These are phyloP conservation scores for Oehlia diaphana DNA, from an alignment of 192 early-diverging fungal species.

Conservation along the genomic window DNA sequence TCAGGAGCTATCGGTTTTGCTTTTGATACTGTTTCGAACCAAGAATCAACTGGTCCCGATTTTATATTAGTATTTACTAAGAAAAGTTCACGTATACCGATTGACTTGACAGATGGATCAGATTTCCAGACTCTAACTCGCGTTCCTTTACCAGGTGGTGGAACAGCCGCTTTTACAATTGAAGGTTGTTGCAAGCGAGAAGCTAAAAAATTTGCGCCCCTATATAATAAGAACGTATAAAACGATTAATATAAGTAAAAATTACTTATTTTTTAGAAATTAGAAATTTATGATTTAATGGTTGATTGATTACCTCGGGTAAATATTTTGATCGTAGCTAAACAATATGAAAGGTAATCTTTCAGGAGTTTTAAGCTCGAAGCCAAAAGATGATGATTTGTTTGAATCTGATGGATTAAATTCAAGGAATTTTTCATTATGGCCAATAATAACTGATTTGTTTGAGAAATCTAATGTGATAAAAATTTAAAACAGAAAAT, in stretches of 20 bases:
- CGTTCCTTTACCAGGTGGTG: neutral
- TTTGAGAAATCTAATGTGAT: neutral
- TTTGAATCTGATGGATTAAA: neutral
- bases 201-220: slow-evolving; percentile 7
- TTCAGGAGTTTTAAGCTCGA: neutral
- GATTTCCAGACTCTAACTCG: neutral
- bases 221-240: neutral
- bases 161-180: neutral
- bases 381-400: neutral
- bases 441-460: neutral
- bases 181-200: neutral
- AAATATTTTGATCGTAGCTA: slow-evolving; percentile 12
- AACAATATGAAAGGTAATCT: neutral
- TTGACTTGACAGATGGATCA: neutral
- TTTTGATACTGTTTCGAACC: neutral
- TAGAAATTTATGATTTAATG: too few relatives aligned
- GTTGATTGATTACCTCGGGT: neutral
- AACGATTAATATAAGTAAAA: neutral
- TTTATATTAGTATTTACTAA: neutral
- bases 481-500: neutral
- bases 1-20: neutral
- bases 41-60: neutral
- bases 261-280: too few relatives aligned
- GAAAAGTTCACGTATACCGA: neutral
- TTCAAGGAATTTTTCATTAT: neutral